A percentile compares a stretch with the other conserved stretches of the same genome.
Conservation (phyloP, 1,284 basidiomycete genomes). For the Garcileccinum viscosum region DNA sequence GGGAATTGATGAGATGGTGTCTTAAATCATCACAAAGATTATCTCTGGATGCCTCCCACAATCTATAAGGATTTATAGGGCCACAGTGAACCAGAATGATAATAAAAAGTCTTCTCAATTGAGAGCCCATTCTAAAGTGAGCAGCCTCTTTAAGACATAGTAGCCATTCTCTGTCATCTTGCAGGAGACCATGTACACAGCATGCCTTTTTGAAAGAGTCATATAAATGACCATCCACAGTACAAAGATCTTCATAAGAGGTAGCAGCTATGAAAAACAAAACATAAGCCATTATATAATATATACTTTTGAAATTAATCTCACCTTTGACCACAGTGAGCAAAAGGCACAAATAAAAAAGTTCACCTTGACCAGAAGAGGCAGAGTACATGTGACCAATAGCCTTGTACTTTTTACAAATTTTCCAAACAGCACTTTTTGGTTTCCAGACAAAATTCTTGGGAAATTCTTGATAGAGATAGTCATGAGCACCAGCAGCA, state of each 20-base stretch:
- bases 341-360: conserved; percentile 43
- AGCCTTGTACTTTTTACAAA: conserved; percentile 15
- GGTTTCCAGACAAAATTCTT: conserved; percentile 31
- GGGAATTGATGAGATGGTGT: neutral
- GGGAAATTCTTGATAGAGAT: conserved; percentile 51
- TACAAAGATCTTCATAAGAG: conserved; percentile 31
- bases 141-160: conserved; percentile 42
- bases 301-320: too few species aligned
- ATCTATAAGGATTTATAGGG: neutral
- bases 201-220: conserved; percentile 36
- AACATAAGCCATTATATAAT: too few species aligned
- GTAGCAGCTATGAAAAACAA: conserved; percentile 20
- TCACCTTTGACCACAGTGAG: conserved; percentile 40
- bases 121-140: conserved; percentile 34
- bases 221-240: conserved; percentile 24
- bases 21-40: conserved; percentile 42
- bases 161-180: conserved; percentile 46
- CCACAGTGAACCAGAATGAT: neutral
- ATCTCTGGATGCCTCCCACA: neutral
- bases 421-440: neutral
- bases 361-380: conserved; percentile 34
- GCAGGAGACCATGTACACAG: conserved; percentile 39
- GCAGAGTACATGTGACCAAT: conserved; percentile 45
- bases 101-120: neutral
- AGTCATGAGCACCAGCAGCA: conserved; percentile 34